These are phyloP conservation scores for Magnolia sinica DNA, from an alignment of 164 flowering plant species.

Conservation along the genomic window DNA sequence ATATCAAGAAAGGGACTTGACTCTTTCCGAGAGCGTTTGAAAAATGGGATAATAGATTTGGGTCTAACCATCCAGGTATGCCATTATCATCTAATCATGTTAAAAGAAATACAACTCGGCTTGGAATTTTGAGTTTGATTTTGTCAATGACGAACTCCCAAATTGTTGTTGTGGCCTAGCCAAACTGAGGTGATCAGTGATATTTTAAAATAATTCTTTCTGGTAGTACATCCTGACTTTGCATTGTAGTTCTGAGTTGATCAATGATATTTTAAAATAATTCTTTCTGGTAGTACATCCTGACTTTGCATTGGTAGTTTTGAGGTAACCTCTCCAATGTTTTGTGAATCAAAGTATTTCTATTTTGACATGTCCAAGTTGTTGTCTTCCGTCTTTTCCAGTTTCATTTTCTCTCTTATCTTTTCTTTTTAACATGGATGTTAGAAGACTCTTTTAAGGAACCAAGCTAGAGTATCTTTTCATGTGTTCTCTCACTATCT, in stretches of 20 bases:
- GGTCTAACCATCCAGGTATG: slow-evolving; percentile 93
- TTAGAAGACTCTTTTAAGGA: not conserved
- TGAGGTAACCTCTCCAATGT: not conserved
- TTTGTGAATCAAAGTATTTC: not conserved
- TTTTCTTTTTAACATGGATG: too few species aligned
- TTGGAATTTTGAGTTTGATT: not conserved
- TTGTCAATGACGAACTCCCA: not conserved
- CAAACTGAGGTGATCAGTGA: not conserved
- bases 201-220: too few species aligned
- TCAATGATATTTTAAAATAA: too few species aligned
- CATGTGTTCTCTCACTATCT: not conserved
- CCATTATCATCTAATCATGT: not conserved
- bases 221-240: not conserved
- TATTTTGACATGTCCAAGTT: not conserved
- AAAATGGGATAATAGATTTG: slow-evolving; percentile 67
- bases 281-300: not conserved
- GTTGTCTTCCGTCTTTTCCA: not conserved
- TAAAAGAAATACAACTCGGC: not conserved
- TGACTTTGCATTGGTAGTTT: not conserved
- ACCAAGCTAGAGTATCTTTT: not conserved
- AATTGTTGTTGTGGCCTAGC: not conserved
- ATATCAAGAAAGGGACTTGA: slow-evolving; percentile 94
- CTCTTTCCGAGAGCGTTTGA: slow-evolving; percentile 76
- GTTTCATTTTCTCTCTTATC: too few species aligned
- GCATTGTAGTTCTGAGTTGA: not conserved